phyloP scores from a whole-genome alignment of 768 basidiomycete species.

The Russula dissimulans region DNA sequence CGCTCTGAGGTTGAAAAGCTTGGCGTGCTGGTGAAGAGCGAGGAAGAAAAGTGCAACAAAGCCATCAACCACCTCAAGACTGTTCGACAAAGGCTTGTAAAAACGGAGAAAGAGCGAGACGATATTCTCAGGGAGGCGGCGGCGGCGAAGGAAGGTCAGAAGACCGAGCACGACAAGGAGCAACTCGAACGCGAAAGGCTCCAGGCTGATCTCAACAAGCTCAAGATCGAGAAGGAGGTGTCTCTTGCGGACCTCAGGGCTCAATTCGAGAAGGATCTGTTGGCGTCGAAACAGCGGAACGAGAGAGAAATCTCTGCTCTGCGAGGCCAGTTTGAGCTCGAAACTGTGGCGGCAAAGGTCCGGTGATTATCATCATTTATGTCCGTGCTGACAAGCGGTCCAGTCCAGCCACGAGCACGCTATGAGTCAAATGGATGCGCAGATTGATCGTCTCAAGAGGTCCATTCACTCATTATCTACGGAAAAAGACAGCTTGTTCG shows the following conservation, averaged over 20 bases:
- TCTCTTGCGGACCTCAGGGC: slow-evolving; percentile 47
- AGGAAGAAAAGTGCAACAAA: slow-evolving; percentile 95
- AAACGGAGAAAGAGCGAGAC: slow-evolving; percentile 89
- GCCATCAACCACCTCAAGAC: slow-evolving; percentile 89
- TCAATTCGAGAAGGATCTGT: slow-evolving; percentile 68
- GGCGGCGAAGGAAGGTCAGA: slow-evolving; percentile 47
- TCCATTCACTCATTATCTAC: slow-evolving; percentile 57
- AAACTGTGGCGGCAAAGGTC: slow-evolving; percentile 68
- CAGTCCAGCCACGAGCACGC: slow-evolving; percentile 68
- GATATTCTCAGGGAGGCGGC: slow-evolving; percentile 57
- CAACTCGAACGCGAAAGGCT: slow-evolving; percentile 42
- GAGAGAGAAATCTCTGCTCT: slow-evolving; percentile 65
- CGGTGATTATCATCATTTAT: slow-evolving; percentile 1
- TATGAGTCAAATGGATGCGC: slow-evolving; percentile 45
- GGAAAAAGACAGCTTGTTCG: slow-evolving; percentile 78
- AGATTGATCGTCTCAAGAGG: slow-evolving; percentile 60
- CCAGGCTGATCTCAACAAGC: slow-evolving; percentile 53
- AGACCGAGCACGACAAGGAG: slow-evolving; percentile 34
- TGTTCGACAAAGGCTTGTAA: slow-evolving; percentile 93
- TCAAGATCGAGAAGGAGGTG: slow-evolving; percentile 55
- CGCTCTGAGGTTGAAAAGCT: slow-evolving; percentile 52
- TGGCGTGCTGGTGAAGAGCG: slow-evolving; percentile 68
- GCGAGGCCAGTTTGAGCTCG: slow-evolving; percentile 68
- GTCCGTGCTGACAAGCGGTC: slow-evolving; percentile 10
- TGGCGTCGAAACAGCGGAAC: slow-evolving; percentile 47